Evolutionary conservation across 306 rosid genomes (phyloP).

Genomic region (Cyclanthera cordifolia): DNA sequence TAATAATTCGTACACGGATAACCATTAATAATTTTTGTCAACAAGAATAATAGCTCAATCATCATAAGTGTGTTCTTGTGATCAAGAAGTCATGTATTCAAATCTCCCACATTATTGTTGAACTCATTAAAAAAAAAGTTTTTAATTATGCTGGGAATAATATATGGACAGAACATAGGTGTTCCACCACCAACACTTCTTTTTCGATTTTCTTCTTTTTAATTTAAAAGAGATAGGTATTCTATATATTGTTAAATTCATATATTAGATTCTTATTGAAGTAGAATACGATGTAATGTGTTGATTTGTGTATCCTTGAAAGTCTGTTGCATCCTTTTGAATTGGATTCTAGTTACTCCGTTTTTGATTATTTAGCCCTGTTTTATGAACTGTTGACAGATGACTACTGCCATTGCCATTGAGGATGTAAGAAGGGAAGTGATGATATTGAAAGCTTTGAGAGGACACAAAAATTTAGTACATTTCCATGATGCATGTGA

Average conservation of each 20-base stretch:
- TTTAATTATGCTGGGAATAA: neutral
- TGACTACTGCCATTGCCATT: slow-evolving; percentile 88
- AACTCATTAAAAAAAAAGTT: neutral
- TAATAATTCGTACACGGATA: too few species aligned
- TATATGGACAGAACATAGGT: neutral
- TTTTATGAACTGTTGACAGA: slow-evolving; percentile 36
- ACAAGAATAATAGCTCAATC: too few species aligned
- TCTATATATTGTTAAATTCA: neutral
- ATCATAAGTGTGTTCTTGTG: too few species aligned
- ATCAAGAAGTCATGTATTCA: too few species aligned
- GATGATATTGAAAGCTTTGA: slow-evolving; percentile 81
- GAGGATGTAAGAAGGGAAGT: slow-evolving; percentile 97
- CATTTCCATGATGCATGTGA: slow-evolving; percentile 70
- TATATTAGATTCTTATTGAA: neutral
- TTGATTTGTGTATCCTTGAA: neutral
- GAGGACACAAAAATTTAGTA: slow-evolving; percentile 64
- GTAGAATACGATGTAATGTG: neutral
- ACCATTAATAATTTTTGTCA: too few species aligned
- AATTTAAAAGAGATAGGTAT: neutral
- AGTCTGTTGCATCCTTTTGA: neutral
- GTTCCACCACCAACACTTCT: neutral
- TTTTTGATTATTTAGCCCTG: slow-evolving; percentile 7
- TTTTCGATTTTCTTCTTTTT: neutral
- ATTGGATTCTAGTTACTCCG: neutral
- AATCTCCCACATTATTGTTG: too few species aligned